A percentile compares a stretch with the other conserved stretches of the same genome.
phyloP scores from a whole-genome alignment of 257 asterid genomes.

The Solanum sejunctum region DNA sequence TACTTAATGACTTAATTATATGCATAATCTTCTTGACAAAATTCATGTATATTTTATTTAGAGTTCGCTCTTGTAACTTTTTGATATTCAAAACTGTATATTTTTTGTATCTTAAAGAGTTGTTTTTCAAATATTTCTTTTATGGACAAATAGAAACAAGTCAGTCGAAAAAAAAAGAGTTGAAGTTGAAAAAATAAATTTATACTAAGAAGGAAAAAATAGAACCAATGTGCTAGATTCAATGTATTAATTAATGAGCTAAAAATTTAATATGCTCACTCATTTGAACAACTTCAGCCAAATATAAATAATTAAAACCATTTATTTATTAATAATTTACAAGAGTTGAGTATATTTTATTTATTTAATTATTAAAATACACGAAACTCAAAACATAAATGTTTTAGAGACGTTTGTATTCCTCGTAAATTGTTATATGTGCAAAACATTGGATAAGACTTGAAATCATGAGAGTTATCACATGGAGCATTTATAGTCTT shows the following conservation, averaged over 20 bases:
- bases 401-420: too few relatives aligned
- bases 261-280: neutral
- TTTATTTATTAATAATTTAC: too few relatives aligned
- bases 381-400: too few relatives aligned
- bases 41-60: neutral
- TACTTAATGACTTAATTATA: neutral
- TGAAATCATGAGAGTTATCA: too few relatives aligned
- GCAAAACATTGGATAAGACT: too few relatives aligned
- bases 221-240: neutral
- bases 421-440: too few relatives aligned
- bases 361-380: too few relatives aligned
- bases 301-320: too few relatives aligned
- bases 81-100: neutral
- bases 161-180: neutral
- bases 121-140: neutral
- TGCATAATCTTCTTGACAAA: neutral
- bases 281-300: too few relatives aligned
- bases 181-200: neutral
- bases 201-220: neutral
- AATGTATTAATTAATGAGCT: neutral
- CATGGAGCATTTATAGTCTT: too few relatives aligned
- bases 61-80: neutral
- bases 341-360: too few relatives aligned
- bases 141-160: neutral
- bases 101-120: neutral